Percentiles rank a stretch among this genome's conserved stretches.
Conservation (phyloP, 2,329 filamentous ascomycete genomes). For the Sarocladium oryzae region DNA sequence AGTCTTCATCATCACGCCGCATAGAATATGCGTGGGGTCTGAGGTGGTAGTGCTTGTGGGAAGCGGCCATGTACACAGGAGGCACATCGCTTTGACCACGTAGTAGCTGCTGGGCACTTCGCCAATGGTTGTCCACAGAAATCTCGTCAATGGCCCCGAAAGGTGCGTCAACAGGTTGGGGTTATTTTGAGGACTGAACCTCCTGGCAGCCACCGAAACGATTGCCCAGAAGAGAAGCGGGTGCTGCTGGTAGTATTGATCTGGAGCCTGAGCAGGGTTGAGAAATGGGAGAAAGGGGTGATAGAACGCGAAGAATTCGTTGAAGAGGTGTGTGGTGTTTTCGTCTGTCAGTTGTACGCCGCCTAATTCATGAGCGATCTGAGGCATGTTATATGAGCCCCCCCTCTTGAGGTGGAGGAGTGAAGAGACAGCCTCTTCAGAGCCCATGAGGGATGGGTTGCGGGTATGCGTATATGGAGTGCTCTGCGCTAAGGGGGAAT, state of each 20-base stretch:
- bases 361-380: conserved; percentile 56
- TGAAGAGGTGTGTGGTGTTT: conserved; percentile 58
- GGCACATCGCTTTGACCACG: conserved; percentile 72
- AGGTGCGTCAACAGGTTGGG: conserved; percentile 60
- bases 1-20: conserved; percentile 81
- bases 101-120: conserved; percentile 74
- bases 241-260: conserved; percentile 70
- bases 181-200: conserved; percentile 52
- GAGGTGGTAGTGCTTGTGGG: conserved; percentile 75
- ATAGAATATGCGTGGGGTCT: conserved; percentile 75
- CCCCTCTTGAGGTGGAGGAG: conserved; percentile 60
- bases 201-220: conserved; percentile 66
- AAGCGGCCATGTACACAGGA: conserved; percentile 76
- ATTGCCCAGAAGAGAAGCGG: conserved; percentile 83
- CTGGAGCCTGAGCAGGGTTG: conserved; percentile 57
- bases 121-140: conserved; percentile 71
- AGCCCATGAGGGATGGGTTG: conserved; percentile 59
- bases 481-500: conserved; percentile 47
- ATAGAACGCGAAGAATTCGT: conserved; percentile 68
- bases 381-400: conserved; percentile 53
- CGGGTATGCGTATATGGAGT: conserved; percentile 52
- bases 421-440: conserved; percentile 62
- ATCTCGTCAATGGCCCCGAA: conserved; percentile 59
- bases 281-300: conserved; percentile 75
- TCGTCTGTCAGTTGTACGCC: conserved; percentile 58